Conservation (phyloP, 2,329 filamentous ascomycete species). For the Pseudogymnoascus sp. region DNA sequence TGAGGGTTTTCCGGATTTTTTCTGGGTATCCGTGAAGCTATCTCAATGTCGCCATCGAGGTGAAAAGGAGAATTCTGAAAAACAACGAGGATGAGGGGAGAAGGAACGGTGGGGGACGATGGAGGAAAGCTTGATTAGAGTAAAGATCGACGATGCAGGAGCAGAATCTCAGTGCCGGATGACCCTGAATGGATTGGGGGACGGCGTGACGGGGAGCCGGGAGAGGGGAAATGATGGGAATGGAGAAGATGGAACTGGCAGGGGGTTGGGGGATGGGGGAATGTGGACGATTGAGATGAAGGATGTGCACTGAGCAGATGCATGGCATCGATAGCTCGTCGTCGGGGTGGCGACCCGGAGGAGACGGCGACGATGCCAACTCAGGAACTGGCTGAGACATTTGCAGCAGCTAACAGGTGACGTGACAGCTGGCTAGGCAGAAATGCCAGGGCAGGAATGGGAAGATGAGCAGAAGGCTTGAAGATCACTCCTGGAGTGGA, state of each 20-base stretch:
- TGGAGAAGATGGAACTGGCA: background rate
- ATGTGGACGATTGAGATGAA: background rate
- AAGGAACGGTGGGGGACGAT: background rate
- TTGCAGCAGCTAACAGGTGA: background rate
- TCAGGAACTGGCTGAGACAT: background rate
- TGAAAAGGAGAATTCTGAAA: background rate
- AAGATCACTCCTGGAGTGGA: conserved; percentile 2
- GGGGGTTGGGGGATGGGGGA: background rate
- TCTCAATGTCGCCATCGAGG: conserved; percentile 1
- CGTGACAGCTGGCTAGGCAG: background rate
- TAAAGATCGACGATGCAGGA: conserved; percentile 5
- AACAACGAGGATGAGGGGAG: background rate
- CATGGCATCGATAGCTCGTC: background rate
- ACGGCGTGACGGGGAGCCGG: background rate
- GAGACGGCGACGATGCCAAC: background rate
- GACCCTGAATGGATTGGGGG: background rate
- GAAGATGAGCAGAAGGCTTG: background rate
- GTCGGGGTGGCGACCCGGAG: background rate
- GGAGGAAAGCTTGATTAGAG: conserved; percentile 2
- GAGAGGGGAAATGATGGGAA: background rate
- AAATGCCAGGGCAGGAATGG: background rate
- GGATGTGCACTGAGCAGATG: background rate
- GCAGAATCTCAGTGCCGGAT: background rate
- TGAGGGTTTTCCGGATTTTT: background rate
- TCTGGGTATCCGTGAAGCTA: conserved; percentile 2